Base-by-base conservation (phyloP, 306 rosid genomes). In the Quercus aquifolioides region DNA sequence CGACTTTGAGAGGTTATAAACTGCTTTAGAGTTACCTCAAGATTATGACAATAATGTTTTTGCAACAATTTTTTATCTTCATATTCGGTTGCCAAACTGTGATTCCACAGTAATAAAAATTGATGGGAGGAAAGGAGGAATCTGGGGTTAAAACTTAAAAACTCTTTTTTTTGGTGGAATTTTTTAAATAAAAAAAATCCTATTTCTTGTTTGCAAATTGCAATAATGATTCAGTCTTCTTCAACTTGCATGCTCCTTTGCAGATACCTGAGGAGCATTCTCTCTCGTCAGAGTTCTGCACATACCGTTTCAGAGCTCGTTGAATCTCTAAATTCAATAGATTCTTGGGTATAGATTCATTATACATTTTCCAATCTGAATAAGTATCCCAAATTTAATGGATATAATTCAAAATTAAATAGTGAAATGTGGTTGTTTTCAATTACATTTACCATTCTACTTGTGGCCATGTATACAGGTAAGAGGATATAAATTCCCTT, bases 1-100 rank as follows among this genome's bases (percentile, higher is more conserved):
- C 10, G 96, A 89, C 88, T 95, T 90, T 26, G 89, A 93, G 76
- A 84, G 98, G 99, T 91, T 57, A 46, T 75, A 69, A 76, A 20
- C 33, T 43, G 43, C 75, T 23, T 38, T 71, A 17, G 14, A 55
- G 56, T 78, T 79, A 73, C 65, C 77, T 15, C 8, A 28, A 6
- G 23, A 46, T 74, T 77, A 49, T 6, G 63, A 75, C 10, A 49
- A 49, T 68, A 14, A 43, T 64, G 41, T 63, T 23, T 20, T 43
- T 57, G 55, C 2, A 19, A 19, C n/a, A 4, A 3, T 19, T 19
- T 12, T 67, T 18, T 33, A 38, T n/a, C 25, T 14, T 28, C 17
- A 33, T 33, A 30, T 64, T 64, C 7, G 23, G 30, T 23, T 63
- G 18, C 69, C 52, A 38, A 71, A 52, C 33, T 55, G 13, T 35